Conservation (phyloP, 768 basidiomycete species). For the Termitomyces sp. region DNA sequence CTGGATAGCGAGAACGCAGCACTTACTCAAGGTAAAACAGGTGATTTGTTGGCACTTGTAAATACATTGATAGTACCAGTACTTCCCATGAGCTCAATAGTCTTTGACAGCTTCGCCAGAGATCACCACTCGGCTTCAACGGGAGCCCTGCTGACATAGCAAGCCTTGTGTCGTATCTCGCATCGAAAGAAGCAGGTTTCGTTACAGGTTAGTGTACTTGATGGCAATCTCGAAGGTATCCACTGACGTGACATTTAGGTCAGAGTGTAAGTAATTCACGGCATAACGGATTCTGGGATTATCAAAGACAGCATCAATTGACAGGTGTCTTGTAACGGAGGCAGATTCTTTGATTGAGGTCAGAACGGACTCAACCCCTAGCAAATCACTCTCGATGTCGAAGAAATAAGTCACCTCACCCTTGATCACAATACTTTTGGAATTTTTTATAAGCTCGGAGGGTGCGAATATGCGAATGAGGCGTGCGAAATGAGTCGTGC, state of each 20-base stretch:
- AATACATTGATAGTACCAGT: not conserved
- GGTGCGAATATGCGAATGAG: no score
- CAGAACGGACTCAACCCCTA: not conserved
- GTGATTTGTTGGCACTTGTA: slow-evolving; percentile 1
- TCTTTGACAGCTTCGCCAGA: slow-evolving; percentile 5
- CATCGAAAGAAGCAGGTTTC: slow-evolving; percentile 25
- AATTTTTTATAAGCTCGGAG: no score
- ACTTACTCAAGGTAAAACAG: not conserved
- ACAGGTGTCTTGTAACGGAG: not conserved
- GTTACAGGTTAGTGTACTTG: slow-evolving; percentile 19
- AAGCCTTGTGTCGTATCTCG: slow-evolving; percentile 30
- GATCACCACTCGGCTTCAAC: slow-evolving; percentile 6
- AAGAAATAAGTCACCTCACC: no score
- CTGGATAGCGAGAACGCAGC: not conserved
- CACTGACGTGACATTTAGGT: not conserved
- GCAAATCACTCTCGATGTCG: no score
- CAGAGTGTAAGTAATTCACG: not conserved
- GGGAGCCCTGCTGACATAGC: slow-evolving; percentile 27
- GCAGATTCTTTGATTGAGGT: not conserved
- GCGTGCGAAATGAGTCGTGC: no score
- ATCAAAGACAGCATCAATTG: not conserved
- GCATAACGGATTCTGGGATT: not conserved
- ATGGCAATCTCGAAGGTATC: not conserved
- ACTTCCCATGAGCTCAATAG: not conserved
- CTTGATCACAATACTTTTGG: no score